Evolutionary conservation across 305 asterid genomes (phyloP).

Genomic region (Fraxinus dipetala): DNA sequence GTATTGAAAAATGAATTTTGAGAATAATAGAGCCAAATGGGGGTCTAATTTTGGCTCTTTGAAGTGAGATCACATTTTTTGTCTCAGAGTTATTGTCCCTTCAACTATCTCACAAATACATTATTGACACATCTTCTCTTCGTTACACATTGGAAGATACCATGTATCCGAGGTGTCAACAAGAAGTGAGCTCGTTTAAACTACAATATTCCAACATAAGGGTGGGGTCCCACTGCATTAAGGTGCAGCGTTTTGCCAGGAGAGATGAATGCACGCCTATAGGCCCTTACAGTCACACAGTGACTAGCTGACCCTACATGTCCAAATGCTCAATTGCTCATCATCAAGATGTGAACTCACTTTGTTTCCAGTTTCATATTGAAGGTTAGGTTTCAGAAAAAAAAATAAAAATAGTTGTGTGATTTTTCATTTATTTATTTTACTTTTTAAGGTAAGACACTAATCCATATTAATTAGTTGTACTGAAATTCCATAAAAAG

Average conservation of each 20-base stretch:
- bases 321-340: not conserved
- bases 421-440: too few species aligned
- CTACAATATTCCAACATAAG: not conserved
- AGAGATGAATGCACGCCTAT: not conserved
- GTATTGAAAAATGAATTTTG: too few species aligned
- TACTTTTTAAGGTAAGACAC: too few species aligned
- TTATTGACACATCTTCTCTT: not conserved
- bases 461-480: too few species aligned
- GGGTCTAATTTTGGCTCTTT: not conserved
- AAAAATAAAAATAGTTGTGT: too few species aligned
- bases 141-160: not conserved
- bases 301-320: not conserved
- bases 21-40: too few species aligned
- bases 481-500: too few species aligned
- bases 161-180: too few species aligned
- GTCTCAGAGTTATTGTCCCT: not conserved
- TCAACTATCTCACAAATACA: not conserved
- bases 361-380: not conserved
- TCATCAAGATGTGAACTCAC: not conserved
- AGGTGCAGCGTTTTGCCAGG: not conserved
- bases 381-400: not conserved
- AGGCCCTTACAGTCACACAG: not conserved
- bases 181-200: too few species aligned
- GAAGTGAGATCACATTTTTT: not conserved
- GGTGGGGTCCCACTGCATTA: not conserved